Evolutionary conservation across 2,329 filamentous ascomycete genomes (phyloP).

Genomic region (Purpureocillium lavendulum): DNA sequence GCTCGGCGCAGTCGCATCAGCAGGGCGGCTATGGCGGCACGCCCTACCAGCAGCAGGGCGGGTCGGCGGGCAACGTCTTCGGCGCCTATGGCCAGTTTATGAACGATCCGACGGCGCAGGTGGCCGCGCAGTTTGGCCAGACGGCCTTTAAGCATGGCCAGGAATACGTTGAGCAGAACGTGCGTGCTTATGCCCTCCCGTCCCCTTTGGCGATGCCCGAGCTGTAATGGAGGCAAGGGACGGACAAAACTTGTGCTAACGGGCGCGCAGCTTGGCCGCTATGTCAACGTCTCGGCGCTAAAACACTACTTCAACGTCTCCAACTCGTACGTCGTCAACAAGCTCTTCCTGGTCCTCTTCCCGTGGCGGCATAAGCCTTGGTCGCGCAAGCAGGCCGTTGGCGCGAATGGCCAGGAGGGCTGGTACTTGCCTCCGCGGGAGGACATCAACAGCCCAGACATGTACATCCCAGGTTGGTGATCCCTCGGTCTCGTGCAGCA

Average conservation of each 20-base stretch:
- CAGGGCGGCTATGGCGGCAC: slow-evolving; percentile 58
- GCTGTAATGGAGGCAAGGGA: too few species aligned
- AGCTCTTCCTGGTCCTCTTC: slow-evolving; percentile 88
- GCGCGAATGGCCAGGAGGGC: slow-evolving; percentile 60
- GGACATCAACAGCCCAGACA: slow-evolving; percentile 95
- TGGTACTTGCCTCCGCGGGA: slow-evolving; percentile 88
- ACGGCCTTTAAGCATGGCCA: slow-evolving; percentile 85
- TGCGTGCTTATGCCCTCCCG: slow-evolving; percentile 33
- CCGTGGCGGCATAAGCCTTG: slow-evolving; percentile 97
- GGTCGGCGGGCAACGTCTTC: slow-evolving; percentile 44
- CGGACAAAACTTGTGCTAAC: slow-evolving; percentile 7
- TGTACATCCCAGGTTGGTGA: slow-evolving; percentile 76
- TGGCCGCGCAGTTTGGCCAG: slow-evolving; percentile 91
- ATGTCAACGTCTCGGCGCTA: slow-evolving; percentile 83
- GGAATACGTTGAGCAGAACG: slow-evolving; percentile 93
- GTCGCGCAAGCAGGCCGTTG: slow-evolving; percentile 79
- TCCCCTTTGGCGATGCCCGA: too few species aligned
- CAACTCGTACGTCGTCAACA: slow-evolving; percentile 92
- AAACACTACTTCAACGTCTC: slow-evolving; percentile 99
- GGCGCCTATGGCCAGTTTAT: slow-evolving; percentile 86
- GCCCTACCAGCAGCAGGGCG: slow-evolving; percentile 62
- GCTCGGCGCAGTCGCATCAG: slow-evolving; percentile 58
- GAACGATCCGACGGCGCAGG: slow-evolving; percentile 88
- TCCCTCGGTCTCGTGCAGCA: too few species aligned
- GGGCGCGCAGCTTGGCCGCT: slow-evolving; percentile 46